These are phyloP conservation scores for Acrocalymma vagum DNA, from an alignment of 2,329 filamentous ascomycete species.

Conservation along the genomic window DNA sequence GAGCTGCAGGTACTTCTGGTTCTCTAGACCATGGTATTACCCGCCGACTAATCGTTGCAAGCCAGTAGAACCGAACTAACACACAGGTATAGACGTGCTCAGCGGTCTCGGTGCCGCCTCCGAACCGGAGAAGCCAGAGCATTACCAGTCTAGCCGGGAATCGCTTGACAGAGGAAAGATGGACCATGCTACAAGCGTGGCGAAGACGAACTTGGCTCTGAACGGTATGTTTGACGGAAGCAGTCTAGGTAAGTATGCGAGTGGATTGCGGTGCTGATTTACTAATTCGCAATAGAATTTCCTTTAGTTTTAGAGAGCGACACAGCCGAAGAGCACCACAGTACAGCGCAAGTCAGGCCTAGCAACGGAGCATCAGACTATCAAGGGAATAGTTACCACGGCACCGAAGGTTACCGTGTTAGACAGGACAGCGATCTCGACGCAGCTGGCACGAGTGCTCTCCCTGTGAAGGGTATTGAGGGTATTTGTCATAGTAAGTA, in stretches of 20 bases:
- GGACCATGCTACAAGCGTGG: conserved; percentile 9
- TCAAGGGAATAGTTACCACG: conserved; percentile 10
- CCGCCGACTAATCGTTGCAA: conserved; percentile 12
- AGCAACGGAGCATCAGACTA: conserved; percentile 13
- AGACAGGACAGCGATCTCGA: conserved; percentile 9
- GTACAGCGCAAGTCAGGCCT: conserved; percentile 12
- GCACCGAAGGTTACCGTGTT: conserved; percentile 11
- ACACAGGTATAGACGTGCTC: too few species aligned
- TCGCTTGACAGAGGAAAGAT: conserved; percentile 10
- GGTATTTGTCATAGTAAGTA: conserved; percentile 14
- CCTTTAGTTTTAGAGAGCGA: conserved; percentile 15
- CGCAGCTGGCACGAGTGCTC: conserved; percentile 6
- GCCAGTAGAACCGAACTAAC: conserved; percentile 16
- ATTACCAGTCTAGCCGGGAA: conserved; percentile 14
- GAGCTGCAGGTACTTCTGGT: conserved; percentile 10
- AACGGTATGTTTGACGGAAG: conserved; percentile 14
- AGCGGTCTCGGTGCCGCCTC: too few species aligned
- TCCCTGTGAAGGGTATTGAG: conserved; percentile 11
- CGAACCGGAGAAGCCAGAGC: conserved; percentile 12
- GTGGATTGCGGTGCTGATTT: conserved; percentile 13
- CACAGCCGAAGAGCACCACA: conserved; percentile 12
- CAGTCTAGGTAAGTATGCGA: conserved; percentile 17
- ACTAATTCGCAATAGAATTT: conserved; percentile 14
- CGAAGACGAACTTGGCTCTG: conserved; percentile 13
- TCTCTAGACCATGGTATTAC: conserved; percentile 13